These are phyloP conservation scores for Suillus plorans DNA, from an alignment of 768 basidiomycete species.

Conservation along the genomic window DNA sequence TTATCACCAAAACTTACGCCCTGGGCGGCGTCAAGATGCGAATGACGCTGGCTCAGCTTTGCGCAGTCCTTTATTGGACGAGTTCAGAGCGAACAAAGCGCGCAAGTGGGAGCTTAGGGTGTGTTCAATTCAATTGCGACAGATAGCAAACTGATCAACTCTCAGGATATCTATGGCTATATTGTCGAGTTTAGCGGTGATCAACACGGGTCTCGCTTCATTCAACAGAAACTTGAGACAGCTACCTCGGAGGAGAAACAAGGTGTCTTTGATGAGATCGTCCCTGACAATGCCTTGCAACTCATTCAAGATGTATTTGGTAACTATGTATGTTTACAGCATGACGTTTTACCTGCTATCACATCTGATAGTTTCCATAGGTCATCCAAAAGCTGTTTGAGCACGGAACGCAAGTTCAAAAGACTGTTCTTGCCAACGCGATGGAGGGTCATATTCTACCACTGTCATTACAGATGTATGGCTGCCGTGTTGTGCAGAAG, in stretches of 20 bases:
- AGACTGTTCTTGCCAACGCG: slow-evolving; percentile 59
- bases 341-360: neutral
- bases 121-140: slow-evolving; percentile 20
- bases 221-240: slow-evolving; percentile 82
- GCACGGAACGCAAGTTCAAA: slow-evolving; percentile 75
- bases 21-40: slow-evolving; percentile 45
- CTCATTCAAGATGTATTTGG: slow-evolving; percentile 93
- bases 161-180: slow-evolving; percentile 81
- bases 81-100: slow-evolving; percentile 79
- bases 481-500: slow-evolving; percentile 95
- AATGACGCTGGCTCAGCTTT: slow-evolving; percentile 36
- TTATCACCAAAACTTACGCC: slow-evolving; percentile 41
- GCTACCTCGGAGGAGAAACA: slow-evolving; percentile 81
- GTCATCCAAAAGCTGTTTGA: slow-evolving; percentile 95
- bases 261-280: slow-evolving; percentile 82
- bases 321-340: slow-evolving; percentile 71
- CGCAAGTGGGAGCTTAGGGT: slow-evolving; percentile 84
- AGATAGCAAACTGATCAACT: slow-evolving; percentile 6
- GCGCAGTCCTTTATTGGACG: slow-evolving; percentile 77
- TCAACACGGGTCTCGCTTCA: slow-evolving; percentile 97
- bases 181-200: slow-evolving; percentile 91
- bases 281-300: slow-evolving; percentile 69
- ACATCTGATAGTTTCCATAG: slow-evolving; percentile 39
- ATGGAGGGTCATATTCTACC: slow-evolving; percentile 79
- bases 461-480: slow-evolving; percentile 90